Conservation (phyloP, 768 basidiomycete species). For the Tylopilus subfusipes region DNA sequence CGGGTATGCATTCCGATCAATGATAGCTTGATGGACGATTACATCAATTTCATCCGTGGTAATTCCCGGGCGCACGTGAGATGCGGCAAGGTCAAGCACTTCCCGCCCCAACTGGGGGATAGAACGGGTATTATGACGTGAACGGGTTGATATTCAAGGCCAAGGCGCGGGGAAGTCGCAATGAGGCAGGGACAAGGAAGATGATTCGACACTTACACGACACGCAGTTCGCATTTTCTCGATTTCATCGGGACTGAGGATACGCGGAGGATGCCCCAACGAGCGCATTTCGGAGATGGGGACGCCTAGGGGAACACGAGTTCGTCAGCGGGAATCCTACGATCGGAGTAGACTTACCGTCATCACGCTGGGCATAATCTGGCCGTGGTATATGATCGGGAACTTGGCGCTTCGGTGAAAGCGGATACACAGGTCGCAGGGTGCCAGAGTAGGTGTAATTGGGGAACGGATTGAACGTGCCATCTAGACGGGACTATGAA, state of each 20-base stretch:
- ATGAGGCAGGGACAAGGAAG: not conserved
- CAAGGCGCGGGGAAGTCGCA: not conserved
- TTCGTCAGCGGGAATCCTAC: not conserved
- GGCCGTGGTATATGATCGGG: conserved; percentile 84
- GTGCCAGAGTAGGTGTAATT: conserved; percentile 75
- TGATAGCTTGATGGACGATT: conserved; percentile 87
- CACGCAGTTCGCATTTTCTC: conserved; percentile 88
- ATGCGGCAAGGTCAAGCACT: conserved; percentile 89
- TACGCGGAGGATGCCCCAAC: conserved; percentile 58
- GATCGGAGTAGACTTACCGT: conserved; percentile 44
- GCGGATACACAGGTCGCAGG: conserved; percentile 82
- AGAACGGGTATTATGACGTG: not conserved
- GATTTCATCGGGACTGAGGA: conserved; percentile 71
- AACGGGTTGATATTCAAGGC: conserved; percentile 3
- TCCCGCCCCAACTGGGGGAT: conserved; percentile 72
- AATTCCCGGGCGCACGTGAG: conserved; percentile 83
- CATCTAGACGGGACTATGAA: conserved; percentile 44
- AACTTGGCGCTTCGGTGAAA: conserved; percentile 70
- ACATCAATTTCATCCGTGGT: conserved; percentile 95
- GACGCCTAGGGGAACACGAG: conserved; percentile 40
- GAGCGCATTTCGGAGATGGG: conserved; percentile 57
- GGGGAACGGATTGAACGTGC: conserved; percentile 77
- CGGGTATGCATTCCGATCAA: conserved; percentile 90
- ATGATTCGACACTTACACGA: conserved; percentile 51
- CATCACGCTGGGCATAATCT: conserved; percentile 68